Base-by-base conservation (phyloP, 2,329 filamentous ascomycete genomes). In the Hymenoscyphus occultus region DNA sequence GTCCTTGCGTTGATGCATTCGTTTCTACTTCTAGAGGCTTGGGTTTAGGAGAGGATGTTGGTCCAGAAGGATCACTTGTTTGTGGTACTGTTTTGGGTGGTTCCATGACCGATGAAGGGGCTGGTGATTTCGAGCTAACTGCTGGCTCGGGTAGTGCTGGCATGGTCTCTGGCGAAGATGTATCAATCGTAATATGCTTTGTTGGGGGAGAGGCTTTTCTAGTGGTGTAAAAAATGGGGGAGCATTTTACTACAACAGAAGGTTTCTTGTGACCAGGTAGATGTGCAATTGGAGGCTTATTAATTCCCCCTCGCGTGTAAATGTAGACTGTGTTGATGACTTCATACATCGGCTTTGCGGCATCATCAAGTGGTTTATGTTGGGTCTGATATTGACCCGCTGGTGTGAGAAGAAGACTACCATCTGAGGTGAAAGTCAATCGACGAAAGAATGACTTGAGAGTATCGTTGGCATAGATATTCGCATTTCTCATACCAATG, bases 311-410 rank as follows among this genome's bases (percentile, higher is more conserved):
- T 72, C 95, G 85, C 0, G 94, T 97, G 77, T 99, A 99, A 62
- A 99, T 95, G 78, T 99, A 99, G 28, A 99, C 96, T 0, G 95
- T 99, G 75, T 99, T 99, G 72, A 91, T 93, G 61, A 97, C 85
- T 70, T 99, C 94, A 71, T 95, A 94, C 0, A 84, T 84, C 0
- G 87, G 84, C 76, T 93, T 96, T 1, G 82, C 75, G n/a, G 82
- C 79, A 68, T 93, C 90, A 59, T 85, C 85, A 28, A 88, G 80
- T 1, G 76, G 70, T 28, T 82, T 80, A 70, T 92, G 86, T 60
- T 92, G 86, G 1, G 90, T 90, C 76, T 97, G 96, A 78, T 95
- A 98, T 75, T 98, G 95, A 7, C 95, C 95, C 1, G 95, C 94
- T 1, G 95, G 95, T 0, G 95, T 99, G 69, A 99, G 89, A 4